These are phyloP conservation scores for Trichomonascaceae sp. DNA, from an alignment of 1,139 yeast genomes.

Conservation along the genomic window DNA sequence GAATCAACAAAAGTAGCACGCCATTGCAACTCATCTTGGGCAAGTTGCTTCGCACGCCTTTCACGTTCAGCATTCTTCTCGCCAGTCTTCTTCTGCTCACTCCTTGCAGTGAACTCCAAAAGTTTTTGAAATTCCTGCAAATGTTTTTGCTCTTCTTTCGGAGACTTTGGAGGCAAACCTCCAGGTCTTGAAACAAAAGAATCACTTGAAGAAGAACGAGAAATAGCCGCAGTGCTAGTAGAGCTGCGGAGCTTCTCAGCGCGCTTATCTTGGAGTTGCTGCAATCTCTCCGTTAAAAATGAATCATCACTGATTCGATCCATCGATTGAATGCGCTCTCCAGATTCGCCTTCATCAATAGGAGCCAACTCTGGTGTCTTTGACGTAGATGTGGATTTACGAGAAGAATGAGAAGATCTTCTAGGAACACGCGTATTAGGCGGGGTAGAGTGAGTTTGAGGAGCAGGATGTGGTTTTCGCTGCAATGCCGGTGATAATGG, in stretches of 20 bases:
- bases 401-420: conserved; percentile 12
- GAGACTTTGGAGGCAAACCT: conserved; percentile 61
- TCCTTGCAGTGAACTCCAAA: conserved; percentile 39
- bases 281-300: neutral
- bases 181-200: conserved; percentile 47
- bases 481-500: conserved; percentile 50
- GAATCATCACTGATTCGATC: conserved; percentile 40
- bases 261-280: neutral
- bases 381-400: conserved; percentile 10
- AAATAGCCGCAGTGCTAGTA: neutral
- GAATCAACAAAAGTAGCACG: conserved; percentile 31
- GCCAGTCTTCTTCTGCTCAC: conserved; percentile 27
- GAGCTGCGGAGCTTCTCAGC: neutral
- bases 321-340: conserved; percentile 17
- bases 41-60: conserved; percentile 26
- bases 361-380: conserved; percentile 15
- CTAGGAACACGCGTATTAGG: neutral
- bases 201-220: conserved; percentile 1
- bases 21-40: conserved; percentile 40
- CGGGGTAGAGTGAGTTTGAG: neutral
- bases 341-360: conserved; percentile 24
- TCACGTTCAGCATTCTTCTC: conserved; percentile 25
- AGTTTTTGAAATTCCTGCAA: conserved; percentile 49
- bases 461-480: neutral
- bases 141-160: conserved; percentile 50